Evolutionary conservation across 1,139 yeast species (phyloP).

Genomic region (Yamadazyma triangularis): DNA sequence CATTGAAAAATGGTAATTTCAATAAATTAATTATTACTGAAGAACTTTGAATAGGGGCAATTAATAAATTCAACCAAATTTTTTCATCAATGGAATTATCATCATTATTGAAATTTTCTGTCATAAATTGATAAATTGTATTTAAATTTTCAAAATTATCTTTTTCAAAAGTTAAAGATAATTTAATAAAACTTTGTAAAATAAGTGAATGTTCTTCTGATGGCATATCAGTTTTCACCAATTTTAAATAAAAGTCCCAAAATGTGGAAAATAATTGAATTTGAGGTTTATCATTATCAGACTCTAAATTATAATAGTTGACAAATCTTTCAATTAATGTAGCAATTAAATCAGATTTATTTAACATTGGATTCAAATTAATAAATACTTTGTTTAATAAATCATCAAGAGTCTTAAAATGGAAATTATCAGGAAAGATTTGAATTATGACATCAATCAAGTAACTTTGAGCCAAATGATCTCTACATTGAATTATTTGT

Average conservation of each 20-base stretch:
- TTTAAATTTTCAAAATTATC: slow-evolving; percentile 58
- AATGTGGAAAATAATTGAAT: slow-evolving; percentile 35
- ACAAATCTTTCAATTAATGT: slow-evolving; percentile 74
- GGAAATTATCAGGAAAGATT: slow-evolving; percentile 92
- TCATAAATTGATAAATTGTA: slow-evolving; percentile 55
- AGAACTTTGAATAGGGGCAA: slow-evolving; percentile 51
- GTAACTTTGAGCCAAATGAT: slow-evolving; percentile 87
- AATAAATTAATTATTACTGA: slow-evolving; percentile 25
- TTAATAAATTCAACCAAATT: slow-evolving; percentile 50
- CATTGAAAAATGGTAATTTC: slow-evolving; percentile 36
- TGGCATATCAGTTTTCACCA: slow-evolving; percentile 54
- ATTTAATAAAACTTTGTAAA: slow-evolving; percentile 58
- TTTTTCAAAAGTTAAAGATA: slow-evolving; percentile 68
- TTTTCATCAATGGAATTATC: slow-evolving; percentile 17
- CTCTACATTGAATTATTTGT: slow-evolving; percentile 90
- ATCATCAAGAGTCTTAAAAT: slow-evolving; percentile 65
- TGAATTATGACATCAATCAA: slow-evolving; percentile 85
- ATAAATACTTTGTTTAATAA: slow-evolving; percentile 64
- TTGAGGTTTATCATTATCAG: slow-evolving; percentile 23
- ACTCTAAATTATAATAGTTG: slow-evolving; percentile 31
- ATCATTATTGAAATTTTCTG: slow-evolving; percentile 7
- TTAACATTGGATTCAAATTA: slow-evolving; percentile 62
- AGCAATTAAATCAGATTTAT: slow-evolving; percentile 60
- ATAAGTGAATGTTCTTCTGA: slow-evolving; percentile 62
- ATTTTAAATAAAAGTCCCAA: slow-evolving; percentile 57